Base-by-base conservation (phyloP, 371 early-diverging fungal genomes). In the Circinella minor region DNA sequence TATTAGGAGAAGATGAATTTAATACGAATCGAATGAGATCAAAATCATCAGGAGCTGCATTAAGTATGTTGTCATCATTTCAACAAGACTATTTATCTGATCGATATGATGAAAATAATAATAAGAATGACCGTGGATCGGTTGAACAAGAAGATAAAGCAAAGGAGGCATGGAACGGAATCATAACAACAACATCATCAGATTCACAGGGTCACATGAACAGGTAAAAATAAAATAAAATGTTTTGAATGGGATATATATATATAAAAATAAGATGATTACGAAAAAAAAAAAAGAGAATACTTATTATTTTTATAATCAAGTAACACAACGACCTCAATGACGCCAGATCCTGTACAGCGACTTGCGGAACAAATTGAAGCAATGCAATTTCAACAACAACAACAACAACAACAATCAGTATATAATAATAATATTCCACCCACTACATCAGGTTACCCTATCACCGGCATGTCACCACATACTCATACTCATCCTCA, bases 1-100 rank as follows among this genome's bases (percentile, higher is more conserved):
- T 71, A 68, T 1, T 63, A 66, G 63, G 60, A 65, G 69, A 69
- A 51, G 49, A 55, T 15, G 69, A 69, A 15, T 54, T 69, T 34
- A 34, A 34, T 57, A 6, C 57, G 18, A 27, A 34, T 34, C 57
- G 57, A 61, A 66, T 43, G 14, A 69, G 85, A 17, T 82, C 82
- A 10, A 78, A 81, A 66, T 85, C 85, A 0, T 82, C 82, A 3
- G 85, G 85, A 3, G 84, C 84, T 7, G 84, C 84, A 0, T 76
- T 84, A 70, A 77, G 79, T 4, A 55, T 81, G 38, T 60, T 84
- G 43, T 80, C 84, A 14, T 74, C 80, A 14, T 60, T 73, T 3
- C 81, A 84, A 49, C 76, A 70, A 39, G 73, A 48, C 10, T 65
- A 47, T 37, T 37, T 65, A 6, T 13, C 54, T 4, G 7, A 65